These are phyloP conservation scores for Annona cherimola DNA, from an alignment of 164 flowering plant species.

Conservation along the genomic window DNA sequence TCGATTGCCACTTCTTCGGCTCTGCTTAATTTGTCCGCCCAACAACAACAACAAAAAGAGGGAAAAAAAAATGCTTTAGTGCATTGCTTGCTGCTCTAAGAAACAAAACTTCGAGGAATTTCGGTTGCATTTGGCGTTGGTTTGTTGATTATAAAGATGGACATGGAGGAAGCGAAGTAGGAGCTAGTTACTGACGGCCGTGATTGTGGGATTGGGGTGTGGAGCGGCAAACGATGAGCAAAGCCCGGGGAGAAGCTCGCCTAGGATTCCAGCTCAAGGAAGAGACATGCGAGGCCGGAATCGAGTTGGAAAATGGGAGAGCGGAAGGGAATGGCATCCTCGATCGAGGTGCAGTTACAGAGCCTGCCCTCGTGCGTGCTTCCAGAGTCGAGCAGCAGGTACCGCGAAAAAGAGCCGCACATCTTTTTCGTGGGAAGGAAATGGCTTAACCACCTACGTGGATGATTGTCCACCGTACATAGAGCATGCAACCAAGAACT, in stretches of 20 bases:
- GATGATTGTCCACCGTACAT: not conserved
- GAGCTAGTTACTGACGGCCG: slow-evolving; percentile 6
- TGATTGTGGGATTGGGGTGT: not conserved
- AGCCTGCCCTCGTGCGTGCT: not conserved
- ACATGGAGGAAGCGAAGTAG: not conserved
- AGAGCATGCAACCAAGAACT: not conserved
- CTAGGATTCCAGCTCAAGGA: not conserved
- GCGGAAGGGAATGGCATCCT: slow-evolving; percentile 20
- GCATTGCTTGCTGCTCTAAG: not conserved
- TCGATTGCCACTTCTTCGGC: slow-evolving; percentile 41
- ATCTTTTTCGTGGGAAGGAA: not conserved
- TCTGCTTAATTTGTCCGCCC: slow-evolving; percentile 13
- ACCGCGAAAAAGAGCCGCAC: not conserved
- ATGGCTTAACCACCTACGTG: not conserved
- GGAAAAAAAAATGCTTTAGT: not conserved
- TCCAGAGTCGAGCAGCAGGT: not conserved
- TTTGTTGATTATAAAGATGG: not conserved
- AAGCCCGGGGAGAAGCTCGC: slow-evolving; percentile 4
- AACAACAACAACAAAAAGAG: not conserved
- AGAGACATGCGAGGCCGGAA: slow-evolving; percentile 9
- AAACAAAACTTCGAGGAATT: not conserved
- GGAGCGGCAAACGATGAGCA: slow-evolving; percentile 6
- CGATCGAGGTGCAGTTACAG: not conserved
- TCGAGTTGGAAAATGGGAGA: slow-evolving; percentile 17
- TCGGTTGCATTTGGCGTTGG: not conserved